These are phyloP conservation scores for Nothopassalora personata DNA, from an alignment of 2,329 filamentous ascomycete genomes.

Conservation along the genomic window DNA sequence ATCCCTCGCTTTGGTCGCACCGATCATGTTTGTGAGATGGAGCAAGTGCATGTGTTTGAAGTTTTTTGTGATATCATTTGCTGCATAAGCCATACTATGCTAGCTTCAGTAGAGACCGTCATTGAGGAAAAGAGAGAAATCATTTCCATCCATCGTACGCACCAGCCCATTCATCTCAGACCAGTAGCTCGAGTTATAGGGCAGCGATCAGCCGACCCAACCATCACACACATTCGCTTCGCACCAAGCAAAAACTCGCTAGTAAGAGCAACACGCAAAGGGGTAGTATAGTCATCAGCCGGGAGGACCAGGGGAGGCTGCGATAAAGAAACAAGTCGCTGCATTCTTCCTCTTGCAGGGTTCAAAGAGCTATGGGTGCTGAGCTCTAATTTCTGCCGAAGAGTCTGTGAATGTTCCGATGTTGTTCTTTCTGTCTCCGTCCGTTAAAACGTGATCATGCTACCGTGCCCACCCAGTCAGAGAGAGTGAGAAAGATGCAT, in stretches of 20 bases:
- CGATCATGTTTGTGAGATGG: neutral
- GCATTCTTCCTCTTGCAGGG: slow-evolving; percentile 2
- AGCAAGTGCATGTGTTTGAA: neutral
- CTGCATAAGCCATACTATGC: neutral
- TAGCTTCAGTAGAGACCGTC: slow-evolving; percentile 1
- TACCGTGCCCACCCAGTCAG: neutral
- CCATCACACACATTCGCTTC: neutral
- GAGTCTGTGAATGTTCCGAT: neutral
- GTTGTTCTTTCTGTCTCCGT: neutral
- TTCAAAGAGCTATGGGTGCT: slow-evolving; percentile 1
- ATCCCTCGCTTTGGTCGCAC: neutral
- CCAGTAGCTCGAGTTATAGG: neutral
- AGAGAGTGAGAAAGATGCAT: slow-evolving; percentile 2
- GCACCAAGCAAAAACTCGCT: neutral
- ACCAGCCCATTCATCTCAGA: neutral
- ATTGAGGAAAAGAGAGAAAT: neutral
- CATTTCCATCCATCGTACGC: neutral
- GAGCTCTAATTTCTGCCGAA: neutral
- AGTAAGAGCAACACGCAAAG: neutral
- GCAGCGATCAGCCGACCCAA: neutral
- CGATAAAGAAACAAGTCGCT: neutral
- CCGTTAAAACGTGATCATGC: slow-evolving; percentile 2
- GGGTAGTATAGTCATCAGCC: slow-evolving; percentile 1
- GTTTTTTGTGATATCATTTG: neutral
- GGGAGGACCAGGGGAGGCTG: neutral